Evolutionary conservation across 1,284 basidiomycete species (phyloP).

Genomic region (Neolentinus lepideus): DNA sequence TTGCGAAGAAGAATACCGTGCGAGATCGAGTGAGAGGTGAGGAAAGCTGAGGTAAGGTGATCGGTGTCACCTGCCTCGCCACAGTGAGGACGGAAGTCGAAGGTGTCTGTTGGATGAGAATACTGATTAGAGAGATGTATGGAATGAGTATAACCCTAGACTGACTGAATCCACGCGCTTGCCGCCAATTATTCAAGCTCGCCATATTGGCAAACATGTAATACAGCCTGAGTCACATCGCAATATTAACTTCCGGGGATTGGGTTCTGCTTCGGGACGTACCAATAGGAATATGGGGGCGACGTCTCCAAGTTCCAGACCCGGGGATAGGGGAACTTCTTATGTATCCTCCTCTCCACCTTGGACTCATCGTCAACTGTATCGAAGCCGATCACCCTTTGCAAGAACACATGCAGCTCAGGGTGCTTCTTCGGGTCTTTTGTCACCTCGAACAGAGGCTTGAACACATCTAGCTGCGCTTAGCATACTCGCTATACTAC

Average conservation of each 20-base stretch:
- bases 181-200: conserved; percentile 91
- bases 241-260: background rate
- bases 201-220: conserved; percentile 98
- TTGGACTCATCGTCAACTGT: conserved; percentile 98
- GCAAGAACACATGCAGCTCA: conserved; percentile 92
- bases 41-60: conserved; percentile 92
- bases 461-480: conserved; percentile 71
- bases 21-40: conserved; percentile 96
- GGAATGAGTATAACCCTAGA: conserved; percentile 22
- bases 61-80: conserved; percentile 99
- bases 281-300: conserved; percentile 95
- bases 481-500: conserved; percentile 6
- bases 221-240: conserved; percentile 63
- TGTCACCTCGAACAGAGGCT: conserved; percentile 94
- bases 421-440: conserved; percentile 87
- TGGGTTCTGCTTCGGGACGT: conserved; percentile 13
- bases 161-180: conserved; percentile 81
- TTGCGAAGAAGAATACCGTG: conserved; percentile 97
- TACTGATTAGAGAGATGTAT: background rate
- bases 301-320: conserved; percentile 88
- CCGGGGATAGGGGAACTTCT: conserved; percentile 92
- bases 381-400: conserved; percentile 95
- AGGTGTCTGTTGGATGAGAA: conserved; percentile 59
- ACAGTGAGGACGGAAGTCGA: conserved; percentile 94
- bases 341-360: conserved; percentile 84